Evolutionary conservation across 1,284 basidiomycete genomes (phyloP).

Genomic region (Albatrellus sp.): DNA sequence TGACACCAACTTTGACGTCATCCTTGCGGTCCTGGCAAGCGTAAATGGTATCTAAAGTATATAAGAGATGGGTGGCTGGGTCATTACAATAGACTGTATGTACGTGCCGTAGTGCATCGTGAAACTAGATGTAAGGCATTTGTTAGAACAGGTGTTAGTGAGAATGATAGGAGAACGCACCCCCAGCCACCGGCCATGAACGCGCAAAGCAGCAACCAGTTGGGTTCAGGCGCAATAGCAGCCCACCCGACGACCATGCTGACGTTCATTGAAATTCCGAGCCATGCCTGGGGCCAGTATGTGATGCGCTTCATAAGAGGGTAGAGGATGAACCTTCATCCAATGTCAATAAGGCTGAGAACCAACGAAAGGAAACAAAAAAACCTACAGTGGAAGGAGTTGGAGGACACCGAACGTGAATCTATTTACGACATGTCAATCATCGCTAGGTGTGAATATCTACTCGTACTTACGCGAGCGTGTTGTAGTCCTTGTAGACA

Average conservation of each 20-base stretch:
- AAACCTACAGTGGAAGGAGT: constrained; percentile 33
- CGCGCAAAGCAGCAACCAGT: constrained; percentile 22
- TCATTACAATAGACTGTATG: too few relatives aligned
- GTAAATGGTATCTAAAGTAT: constrained; percentile 35
- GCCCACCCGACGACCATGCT: constrained; percentile 38
- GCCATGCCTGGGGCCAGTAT: constrained; percentile 74
- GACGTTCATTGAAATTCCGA: constrained; percentile 48
- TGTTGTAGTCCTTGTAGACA: constrained; percentile 24
- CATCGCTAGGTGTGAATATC: constrained; percentile 13
- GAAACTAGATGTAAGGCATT: constrained; percentile 25
- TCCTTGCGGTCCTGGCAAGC: constrained; percentile 43
- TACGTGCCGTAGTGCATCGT: constrained; percentile 51
- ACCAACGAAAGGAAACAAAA: background rate
- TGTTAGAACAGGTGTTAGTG: constrained; percentile 16
- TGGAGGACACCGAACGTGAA: constrained; percentile 25
- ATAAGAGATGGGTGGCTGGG: constrained; percentile 1
- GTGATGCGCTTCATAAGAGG: constrained; percentile 42
- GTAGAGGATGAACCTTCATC: constrained; percentile 23
- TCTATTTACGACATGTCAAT: constrained; percentile 1
- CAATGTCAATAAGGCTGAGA: background rate
- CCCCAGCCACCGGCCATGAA: constrained; percentile 34
- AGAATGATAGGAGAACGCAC: constrained; percentile 23
- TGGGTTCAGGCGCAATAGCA: constrained; percentile 24
- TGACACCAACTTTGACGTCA: constrained; percentile 38
- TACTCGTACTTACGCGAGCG: constrained; percentile 17